Percentiles rank a stretch among this genome's conserved stretches.
phyloP scores from a whole-genome alignment of 257 asterid species.

The Petunia secreta region DNA sequence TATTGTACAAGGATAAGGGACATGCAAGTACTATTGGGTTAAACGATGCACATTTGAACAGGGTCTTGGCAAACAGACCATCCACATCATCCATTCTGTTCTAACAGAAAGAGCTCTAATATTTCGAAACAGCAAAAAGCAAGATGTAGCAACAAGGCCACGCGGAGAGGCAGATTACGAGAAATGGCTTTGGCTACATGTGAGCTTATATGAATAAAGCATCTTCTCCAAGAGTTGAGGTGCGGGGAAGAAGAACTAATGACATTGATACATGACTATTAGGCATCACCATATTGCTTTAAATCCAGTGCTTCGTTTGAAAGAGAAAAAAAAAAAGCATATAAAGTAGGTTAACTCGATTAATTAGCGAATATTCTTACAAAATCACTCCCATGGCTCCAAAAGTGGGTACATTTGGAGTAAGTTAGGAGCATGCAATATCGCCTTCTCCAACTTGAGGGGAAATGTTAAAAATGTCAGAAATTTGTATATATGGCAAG shows the following conservation, averaged over 20 bases:
- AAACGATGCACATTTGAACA: neutral
- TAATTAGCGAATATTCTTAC: neutral
- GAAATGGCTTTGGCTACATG: neutral
- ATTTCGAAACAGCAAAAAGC: neutral
- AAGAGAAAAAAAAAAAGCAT: no score
- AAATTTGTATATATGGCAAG: neutral
- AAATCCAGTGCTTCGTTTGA: no score
- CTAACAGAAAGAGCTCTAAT: neutral
- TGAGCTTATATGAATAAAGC: neutral
- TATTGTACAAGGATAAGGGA: neutral
- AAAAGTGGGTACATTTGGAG: constrained; percentile 16
- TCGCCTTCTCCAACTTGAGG: neutral
- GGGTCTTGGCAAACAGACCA: neutral
- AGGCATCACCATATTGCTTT: neutral
- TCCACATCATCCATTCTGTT: neutral
- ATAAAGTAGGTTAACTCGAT: neutral
- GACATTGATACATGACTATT: neutral
- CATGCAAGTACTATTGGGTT: neutral
- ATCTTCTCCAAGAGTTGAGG: neutral
- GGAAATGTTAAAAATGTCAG: neutral
- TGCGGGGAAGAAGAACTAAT: neutral
- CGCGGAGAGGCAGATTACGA: neutral
- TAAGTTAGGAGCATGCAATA: neutral
- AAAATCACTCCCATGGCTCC: constrained; percentile 18
- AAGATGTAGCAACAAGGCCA: neutral